These are phyloP conservation scores for Alternaria hordeiaustralica DNA, from an alignment of 2,329 filamentous ascomycete genomes.

Conservation along the genomic window DNA sequence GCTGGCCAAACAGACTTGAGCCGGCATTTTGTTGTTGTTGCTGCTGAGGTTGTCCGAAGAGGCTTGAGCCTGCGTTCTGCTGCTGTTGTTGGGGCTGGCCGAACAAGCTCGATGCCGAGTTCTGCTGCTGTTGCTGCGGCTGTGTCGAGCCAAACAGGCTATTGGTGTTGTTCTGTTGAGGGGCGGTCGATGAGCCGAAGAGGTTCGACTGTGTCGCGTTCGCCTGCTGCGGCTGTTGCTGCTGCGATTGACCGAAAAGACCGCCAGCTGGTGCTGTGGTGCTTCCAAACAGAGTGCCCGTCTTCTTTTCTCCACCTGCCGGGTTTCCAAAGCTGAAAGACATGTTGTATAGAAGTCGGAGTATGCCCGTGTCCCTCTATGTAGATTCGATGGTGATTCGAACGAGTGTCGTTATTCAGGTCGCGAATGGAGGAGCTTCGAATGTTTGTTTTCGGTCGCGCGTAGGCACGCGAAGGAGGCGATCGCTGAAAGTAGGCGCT, in stretches of 20 bases:
- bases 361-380: not conserved
- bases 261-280: constrained; percentile 47
- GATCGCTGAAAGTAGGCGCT: not conserved
- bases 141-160: constrained; percentile 25
- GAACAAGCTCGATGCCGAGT: constrained; percentile 28
- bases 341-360: constrained; percentile 24
- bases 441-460: constrained; percentile 26
- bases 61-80: constrained; percentile 48
- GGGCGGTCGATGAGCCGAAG: constrained; percentile 26
- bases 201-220: constrained; percentile 22
- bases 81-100: constrained; percentile 28
- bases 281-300: constrained; percentile 47
- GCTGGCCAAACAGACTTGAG: constrained; percentile 49
- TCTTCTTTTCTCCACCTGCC: constrained; percentile 41
- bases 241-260: constrained; percentile 49
- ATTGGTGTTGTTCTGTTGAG: constrained; percentile 34
- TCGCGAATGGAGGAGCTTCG: constrained; percentile 7
- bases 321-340: constrained; percentile 40
- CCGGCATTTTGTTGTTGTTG: constrained; percentile 42
- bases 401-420: constrained; percentile 2
- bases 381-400: not conserved
- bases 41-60: constrained; percentile 50
- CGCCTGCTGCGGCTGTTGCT: constrained; percentile 17
- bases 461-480: constrained; percentile 17
- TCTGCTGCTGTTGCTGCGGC: constrained; percentile 16